Percentiles rank a stretch among this genome's conserved stretches.
These are phyloP conservation scores for Diplodia sapinea DNA, from an alignment of 2,329 filamentous ascomycete species.

Conservation along the genomic window DNA sequence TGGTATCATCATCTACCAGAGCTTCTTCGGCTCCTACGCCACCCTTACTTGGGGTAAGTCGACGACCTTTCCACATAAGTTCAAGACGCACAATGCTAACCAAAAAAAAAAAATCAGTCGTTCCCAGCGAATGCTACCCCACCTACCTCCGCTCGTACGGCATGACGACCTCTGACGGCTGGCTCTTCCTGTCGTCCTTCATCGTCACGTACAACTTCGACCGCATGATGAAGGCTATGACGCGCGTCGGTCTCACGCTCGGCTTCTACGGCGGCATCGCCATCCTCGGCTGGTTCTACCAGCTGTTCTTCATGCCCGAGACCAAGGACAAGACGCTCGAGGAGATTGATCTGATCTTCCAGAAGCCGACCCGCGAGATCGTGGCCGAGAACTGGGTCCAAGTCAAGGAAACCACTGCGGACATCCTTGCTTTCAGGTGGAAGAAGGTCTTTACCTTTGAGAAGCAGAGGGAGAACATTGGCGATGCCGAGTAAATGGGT, in stretches of 20 bases:
- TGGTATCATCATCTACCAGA: constrained; percentile 60
- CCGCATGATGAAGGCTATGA: constrained; percentile 72
- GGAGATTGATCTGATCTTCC: constrained; percentile 73
- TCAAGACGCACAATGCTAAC: not conserved
- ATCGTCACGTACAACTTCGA: constrained; percentile 78
- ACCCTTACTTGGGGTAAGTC: constrained; percentile 41
- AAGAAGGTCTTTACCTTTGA: constrained; percentile 53
- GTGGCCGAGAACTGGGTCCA: constrained; percentile 64
- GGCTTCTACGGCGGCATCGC: constrained; percentile 79
- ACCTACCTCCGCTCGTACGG: constrained; percentile 75
- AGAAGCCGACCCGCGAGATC: constrained; percentile 66
- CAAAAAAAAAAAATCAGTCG: constrained; percentile 32
- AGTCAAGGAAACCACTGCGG: constrained; percentile 52
- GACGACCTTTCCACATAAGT: not conserved
- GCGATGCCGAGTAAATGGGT: constrained; percentile 9
- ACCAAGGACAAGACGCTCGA: constrained; percentile 72
- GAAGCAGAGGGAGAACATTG: constrained; percentile 20
- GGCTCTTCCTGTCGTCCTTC: constrained; percentile 73
- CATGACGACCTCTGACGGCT: constrained; percentile 72
- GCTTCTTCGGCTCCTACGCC: constrained; percentile 48
- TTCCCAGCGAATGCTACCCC: constrained; percentile 71
- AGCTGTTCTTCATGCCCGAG: constrained; percentile 77
- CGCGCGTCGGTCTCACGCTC: constrained; percentile 66
- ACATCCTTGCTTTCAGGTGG: constrained; percentile 53
- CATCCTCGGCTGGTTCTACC: constrained; percentile 72